Evolutionary conservation across 768 basidiomycete species (phyloP), one percentile per base, ranked within the genome.

Genomic region (Rhodotorula babjevae): DNA sequence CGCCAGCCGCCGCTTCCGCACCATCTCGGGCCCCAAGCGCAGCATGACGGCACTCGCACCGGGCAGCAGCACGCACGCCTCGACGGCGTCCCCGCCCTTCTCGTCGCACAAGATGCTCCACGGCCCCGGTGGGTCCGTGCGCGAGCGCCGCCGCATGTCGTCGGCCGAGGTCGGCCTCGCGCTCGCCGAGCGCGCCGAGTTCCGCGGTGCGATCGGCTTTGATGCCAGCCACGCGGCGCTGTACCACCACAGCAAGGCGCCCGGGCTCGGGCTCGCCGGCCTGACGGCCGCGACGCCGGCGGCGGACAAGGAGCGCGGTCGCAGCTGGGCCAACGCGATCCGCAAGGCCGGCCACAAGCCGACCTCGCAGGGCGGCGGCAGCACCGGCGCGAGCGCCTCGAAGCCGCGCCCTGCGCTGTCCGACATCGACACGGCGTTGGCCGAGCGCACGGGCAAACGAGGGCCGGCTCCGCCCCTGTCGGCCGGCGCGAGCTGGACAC

Each of bases 351-450:
- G 68, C 53, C 59, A 55, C 44, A 33, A n/a, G 42, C 18, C 63
- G 67, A 15, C 21, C 15, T 14, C 23, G 53, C 61, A 29, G 18
- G 4, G 33, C 44, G n/a, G 44, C 29, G 9, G 44, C 40, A 18
- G 9, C 12, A 4, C 23, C 25, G 46, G 63, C n/a, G 25, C 25
- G 42, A 31, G 62, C 14, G 44, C 21, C 10, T 10, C 47, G 53
- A 46, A 23, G 44, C 2, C 27, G 27, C 58, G 62, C 19, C 69
- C 69, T 1, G 42, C 59, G 0, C 53, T 75, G 42, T 69, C 74
- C 11, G 67, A 68, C 49, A 75, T 75, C 57, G 64, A 75, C 56
- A 71, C 67, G 40, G 63, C 65, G 12, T 42, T 68, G n/a, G 74
- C 67, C 11, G 65, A 68, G 49, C 29, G 66, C 21, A 40, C 33